Percentiles rank a stretch among this genome's conserved stretches.
These are phyloP conservation scores for Ceriops tagal DNA, from an alignment of 345 rosid species.

Conservation along the genomic window DNA sequence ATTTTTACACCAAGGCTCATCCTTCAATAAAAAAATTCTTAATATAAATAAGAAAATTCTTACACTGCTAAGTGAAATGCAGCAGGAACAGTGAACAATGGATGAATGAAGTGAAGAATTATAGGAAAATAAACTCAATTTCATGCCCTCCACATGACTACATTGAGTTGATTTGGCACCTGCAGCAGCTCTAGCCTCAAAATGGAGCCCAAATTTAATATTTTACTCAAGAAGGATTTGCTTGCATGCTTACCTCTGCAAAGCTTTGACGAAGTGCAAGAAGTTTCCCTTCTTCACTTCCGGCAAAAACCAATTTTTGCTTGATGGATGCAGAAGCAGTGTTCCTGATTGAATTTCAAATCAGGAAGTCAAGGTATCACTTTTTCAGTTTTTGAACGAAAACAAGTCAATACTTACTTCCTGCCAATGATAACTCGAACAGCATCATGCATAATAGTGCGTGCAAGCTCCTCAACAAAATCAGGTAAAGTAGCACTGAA, in stretches of 20 bases:
- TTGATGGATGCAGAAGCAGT: slow-evolving; percentile 77
- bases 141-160: too few species aligned
- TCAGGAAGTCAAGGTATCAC: not conserved
- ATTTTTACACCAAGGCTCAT: too few species aligned
- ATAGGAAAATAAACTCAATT: too few species aligned
- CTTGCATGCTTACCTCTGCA: slow-evolving; percentile 54
- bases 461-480: slow-evolving; percentile 90
- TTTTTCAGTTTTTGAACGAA: not conserved
- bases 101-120: too few species aligned
- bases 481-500: slow-evolving; percentile 99
- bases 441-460: slow-evolving; percentile 93
- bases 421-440: slow-evolving; percentile 87
- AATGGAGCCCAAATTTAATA: too few species aligned
- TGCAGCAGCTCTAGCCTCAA: too few species aligned
- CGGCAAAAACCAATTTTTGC: slow-evolving; percentile 84
- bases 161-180: too few species aligned
- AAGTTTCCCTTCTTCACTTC: slow-evolving; percentile 92
- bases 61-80: too few species aligned
- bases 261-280: slow-evolving; percentile 92
- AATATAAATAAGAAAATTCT: too few species aligned
- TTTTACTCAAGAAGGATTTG: too few species aligned
- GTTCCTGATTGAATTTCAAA: slow-evolving; percentile 53
- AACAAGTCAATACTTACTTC: slow-evolving; percentile 51
- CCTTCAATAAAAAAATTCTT: too few species aligned
- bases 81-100: too few species aligned